Conservation (phyloP, 495 filamentous ascomycete genomes). For the Neurospora hispaniola region DNA sequence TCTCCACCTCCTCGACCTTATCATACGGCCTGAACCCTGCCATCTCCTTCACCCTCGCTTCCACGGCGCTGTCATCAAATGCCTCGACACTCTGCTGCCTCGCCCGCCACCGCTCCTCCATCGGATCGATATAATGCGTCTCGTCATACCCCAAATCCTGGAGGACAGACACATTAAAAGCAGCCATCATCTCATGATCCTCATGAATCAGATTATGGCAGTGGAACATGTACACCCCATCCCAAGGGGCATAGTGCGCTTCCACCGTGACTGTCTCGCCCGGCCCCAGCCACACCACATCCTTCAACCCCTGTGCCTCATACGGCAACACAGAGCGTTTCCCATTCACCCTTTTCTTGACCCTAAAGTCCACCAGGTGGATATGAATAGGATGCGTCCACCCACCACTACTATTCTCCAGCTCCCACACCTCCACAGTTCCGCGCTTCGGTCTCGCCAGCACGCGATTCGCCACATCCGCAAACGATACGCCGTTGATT, state of each 20-base stretch:
- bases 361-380: constrained; percentile 48
- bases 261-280: constrained; percentile 38
- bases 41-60: constrained; percentile 19
- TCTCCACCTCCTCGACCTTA: constrained; percentile 16
- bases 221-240: constrained; percentile 47
- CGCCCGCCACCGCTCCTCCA: constrained; percentile 22
- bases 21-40: constrained; percentile 18
- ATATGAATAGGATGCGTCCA: constrained; percentile 49
- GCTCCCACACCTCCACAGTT: constrained; percentile 39
- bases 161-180: constrained; percentile 45
- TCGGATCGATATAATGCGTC: constrained; percentile 28
- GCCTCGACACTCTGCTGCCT: not conserved
- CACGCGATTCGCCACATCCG: constrained; percentile 40
- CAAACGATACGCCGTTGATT: constrained; percentile 44
- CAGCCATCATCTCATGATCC: constrained; percentile 52
- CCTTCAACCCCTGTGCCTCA: constrained; percentile 40
- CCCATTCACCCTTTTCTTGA: constrained; percentile 32
- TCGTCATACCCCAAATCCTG: constrained; percentile 37
- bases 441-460: constrained; percentile 39
- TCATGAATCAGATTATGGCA: constrained; percentile 51
- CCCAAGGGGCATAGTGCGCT: constrained; percentile 42
- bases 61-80: not conserved
- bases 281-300: constrained; percentile 38
- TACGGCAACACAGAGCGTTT: constrained; percentile 32
- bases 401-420: constrained; percentile 35